phyloP scores from a whole-genome alignment of 345 rosid species.

The Populus simonii region DNA sequence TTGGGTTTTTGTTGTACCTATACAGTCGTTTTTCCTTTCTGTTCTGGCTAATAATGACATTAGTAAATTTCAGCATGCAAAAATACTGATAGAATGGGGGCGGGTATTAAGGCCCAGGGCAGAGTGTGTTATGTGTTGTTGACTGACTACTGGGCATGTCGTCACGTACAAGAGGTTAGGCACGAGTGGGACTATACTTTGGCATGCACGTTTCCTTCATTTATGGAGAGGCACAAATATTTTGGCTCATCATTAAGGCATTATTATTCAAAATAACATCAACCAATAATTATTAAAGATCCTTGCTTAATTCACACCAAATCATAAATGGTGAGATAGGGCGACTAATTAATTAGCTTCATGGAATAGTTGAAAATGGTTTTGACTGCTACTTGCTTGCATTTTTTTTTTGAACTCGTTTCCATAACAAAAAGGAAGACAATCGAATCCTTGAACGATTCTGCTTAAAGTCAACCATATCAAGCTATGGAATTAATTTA shows the following conservation, averaged over 20 bases:
- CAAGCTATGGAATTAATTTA: not conserved
- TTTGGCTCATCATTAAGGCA: constrained; percentile 8
- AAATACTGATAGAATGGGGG: not conserved
- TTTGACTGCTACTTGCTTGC: not conserved
- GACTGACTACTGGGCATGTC: not conserved
- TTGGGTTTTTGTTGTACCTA: not conserved
- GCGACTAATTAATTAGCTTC: not conserved
- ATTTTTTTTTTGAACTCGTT: not conserved
- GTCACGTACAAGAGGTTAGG: constrained; percentile 3
- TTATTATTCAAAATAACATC: not conserved
- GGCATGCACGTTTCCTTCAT: constrained; percentile 20
- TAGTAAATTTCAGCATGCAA: not conserved
- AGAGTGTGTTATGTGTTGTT: not conserved
- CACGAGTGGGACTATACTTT: not conserved
- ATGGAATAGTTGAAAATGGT: not conserved
- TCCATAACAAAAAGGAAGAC: not conserved
- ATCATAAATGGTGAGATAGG: not conserved
- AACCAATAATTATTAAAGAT: not conserved
- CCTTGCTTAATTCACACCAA: not conserved
- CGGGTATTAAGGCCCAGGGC: not conserved
- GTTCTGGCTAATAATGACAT: not conserved
- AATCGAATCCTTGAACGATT: not conserved
- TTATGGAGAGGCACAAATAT: constrained; percentile 25
- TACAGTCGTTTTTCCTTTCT: not conserved
- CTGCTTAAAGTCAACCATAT: not conserved